Evolutionary conservation across 2,329 filamentous ascomycete genomes (phyloP).

Genomic region (Alternaria gaisen): DNA sequence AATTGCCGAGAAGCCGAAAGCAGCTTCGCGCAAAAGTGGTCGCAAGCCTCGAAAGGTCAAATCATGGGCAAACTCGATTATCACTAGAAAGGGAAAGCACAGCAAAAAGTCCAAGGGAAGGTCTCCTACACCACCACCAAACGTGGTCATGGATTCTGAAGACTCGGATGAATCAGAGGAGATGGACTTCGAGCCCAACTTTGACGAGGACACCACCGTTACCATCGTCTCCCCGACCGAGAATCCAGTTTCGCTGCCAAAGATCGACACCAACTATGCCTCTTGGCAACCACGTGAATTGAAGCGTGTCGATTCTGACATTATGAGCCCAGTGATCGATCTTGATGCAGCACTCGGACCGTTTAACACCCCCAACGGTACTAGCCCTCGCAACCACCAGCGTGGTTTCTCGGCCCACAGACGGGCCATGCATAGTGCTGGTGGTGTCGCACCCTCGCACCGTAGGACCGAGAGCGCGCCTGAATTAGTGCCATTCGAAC

Average conservation of each 20-base stretch:
- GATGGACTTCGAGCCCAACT: slow-evolving; percentile 51
- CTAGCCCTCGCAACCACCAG: slow-evolving; percentile 64
- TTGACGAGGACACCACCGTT: slow-evolving; percentile 54
- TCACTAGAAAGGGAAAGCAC: slow-evolving; percentile 68
- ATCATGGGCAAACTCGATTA: slow-evolving; percentile 72
- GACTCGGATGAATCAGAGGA: slow-evolving; percentile 49
- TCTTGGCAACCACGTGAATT: slow-evolving; percentile 51
- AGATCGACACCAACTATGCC: slow-evolving; percentile 46
- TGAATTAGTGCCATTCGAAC: slow-evolving; percentile 78
- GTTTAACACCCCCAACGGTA: slow-evolving; percentile 82
- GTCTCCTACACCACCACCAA: slow-evolving; percentile 42
- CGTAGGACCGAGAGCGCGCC: slow-evolving; percentile 82
- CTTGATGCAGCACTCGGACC: slow-evolving; percentile 92
- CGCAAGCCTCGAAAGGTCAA: slow-evolving; percentile 74
- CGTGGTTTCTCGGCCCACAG: slow-evolving; percentile 57
- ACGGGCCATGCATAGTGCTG: slow-evolving; percentile 79
- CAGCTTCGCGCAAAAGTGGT: slow-evolving; percentile 63
- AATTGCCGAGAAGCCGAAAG: slow-evolving; percentile 55
- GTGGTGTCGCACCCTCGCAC: slow-evolving; percentile 79
- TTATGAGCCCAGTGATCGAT: slow-evolving; percentile 84
- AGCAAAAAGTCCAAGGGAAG: slow-evolving; percentile 56
- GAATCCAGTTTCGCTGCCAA: slow-evolving; percentile 29
- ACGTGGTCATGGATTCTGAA: slow-evolving; percentile 33
- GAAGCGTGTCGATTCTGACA: slow-evolving; percentile 61
- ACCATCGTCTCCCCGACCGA: slow-evolving; percentile 52